These are phyloP conservation scores for Zygotorulaspora sp. DNA, from an alignment of 805 yeast species.

Conservation along the genomic window DNA sequence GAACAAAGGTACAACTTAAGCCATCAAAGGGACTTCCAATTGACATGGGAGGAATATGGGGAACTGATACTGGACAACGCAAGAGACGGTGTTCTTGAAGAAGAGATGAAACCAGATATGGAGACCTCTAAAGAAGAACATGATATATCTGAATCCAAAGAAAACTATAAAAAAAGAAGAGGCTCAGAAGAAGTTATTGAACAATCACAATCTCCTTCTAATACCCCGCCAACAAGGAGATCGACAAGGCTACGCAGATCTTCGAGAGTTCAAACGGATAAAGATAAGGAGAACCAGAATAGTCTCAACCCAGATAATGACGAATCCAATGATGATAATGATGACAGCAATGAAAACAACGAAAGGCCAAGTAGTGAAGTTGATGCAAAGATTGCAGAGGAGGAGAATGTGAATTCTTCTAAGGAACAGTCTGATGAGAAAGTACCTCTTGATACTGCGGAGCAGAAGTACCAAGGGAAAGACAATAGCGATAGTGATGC, in stretches of 20 bases:
- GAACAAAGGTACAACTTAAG: constrained; percentile 6
- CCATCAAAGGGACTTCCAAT: constrained; percentile 32
- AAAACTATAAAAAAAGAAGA: too few species aligned
- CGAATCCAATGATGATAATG: not conserved
- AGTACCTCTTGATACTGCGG: constrained; percentile 8
- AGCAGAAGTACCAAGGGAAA: constrained; percentile 14
- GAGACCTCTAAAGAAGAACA: constrained; percentile 4
- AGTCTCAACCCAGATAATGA: not conserved
- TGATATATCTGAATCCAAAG: too few species aligned
- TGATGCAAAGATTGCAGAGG: constrained; percentile 4
- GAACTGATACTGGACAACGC: constrained; percentile 41
- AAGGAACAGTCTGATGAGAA: constrained; percentile 9
- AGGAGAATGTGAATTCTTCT: not conserved
- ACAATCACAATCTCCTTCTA: not conserved
- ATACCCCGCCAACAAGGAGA: constrained; percentile 2
- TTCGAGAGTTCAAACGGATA: not conserved
- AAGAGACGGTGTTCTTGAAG: constrained; percentile 14
- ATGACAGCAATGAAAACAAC: constrained; percentile 4
- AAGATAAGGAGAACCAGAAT: not conserved
- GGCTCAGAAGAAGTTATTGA: not conserved
- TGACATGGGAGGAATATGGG: constrained; percentile 46
- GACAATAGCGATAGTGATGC: constrained; percentile 13
- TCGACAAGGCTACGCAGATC: constrained; percentile 3
- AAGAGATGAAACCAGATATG: constrained; percentile 9
- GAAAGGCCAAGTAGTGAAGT: constrained; percentile 9